Evolutionary conservation across 116 monocot species (phyloP).

Genomic region (Dioscorea cayenensis): DNA sequence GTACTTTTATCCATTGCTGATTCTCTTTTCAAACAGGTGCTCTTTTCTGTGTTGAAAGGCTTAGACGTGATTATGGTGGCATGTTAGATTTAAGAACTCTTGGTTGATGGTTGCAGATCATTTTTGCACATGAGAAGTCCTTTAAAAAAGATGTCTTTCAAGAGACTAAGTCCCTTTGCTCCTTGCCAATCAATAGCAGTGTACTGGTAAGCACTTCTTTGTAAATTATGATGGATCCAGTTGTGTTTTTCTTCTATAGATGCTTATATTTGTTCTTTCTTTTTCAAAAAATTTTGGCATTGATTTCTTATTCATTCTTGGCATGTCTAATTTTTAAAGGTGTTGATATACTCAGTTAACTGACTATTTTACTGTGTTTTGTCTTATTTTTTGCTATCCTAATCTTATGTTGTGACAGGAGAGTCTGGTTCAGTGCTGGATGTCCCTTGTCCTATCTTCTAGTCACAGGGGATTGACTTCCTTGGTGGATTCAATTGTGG

Average conservation of each 20-base stretch:
- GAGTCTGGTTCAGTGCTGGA: conserved; percentile 28
- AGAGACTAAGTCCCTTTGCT: conserved; percentile 30
- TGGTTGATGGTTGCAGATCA: conserved; percentile 41
- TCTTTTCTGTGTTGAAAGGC: not conserved
- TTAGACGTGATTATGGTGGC: not conserved
- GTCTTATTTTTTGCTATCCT: no score
- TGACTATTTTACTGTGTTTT: no score
- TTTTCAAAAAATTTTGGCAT: not conserved
- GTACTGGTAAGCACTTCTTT: conserved; percentile 18
- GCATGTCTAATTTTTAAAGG: no score
- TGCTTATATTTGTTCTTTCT: not conserved
- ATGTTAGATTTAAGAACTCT: conserved; percentile 3
- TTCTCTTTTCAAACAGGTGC: conserved; percentile 76
- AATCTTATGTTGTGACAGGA: conserved; percentile 18
- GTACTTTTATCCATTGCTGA: conserved; percentile 48
- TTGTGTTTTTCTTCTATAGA: not conserved
- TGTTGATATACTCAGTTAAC: no score
- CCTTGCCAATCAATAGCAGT: conserved; percentile 11
- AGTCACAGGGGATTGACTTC: conserved; percentile 34
- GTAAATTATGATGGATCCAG: not conserved
- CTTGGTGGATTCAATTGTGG: conserved; percentile 32
- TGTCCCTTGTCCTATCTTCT: conserved; percentile 38
- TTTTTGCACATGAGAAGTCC: conserved; percentile 66
- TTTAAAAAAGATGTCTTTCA: conserved; percentile 43
- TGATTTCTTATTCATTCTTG: no score